Base-by-base conservation (phyloP, 768 basidiomycete genomes). In the Suillus lakei region DNA sequence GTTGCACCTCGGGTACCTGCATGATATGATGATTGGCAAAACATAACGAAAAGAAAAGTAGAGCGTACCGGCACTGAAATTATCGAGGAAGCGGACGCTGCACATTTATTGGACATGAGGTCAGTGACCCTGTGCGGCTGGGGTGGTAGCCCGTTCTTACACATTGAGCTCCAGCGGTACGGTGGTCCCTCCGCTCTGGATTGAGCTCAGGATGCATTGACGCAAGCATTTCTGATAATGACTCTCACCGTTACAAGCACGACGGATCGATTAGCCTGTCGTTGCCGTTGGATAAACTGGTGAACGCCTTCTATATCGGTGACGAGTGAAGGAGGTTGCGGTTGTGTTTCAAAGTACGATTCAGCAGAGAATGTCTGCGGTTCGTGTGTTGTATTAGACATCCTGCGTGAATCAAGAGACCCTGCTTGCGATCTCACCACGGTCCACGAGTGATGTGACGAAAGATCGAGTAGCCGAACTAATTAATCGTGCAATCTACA, bases 141-240 rank as follows among this genome's bases (percentile, higher is more conserved):
- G 53, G 39, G 50, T 41, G 39, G 58, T 43, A 59, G 34, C 58
- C 41, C 58, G 6, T 62, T 83, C 96, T 89, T 85, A 98, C 98
- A 98, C 96, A 74, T 99, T 99, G 83, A 96, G 92, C 83, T 99
- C 98, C 65, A 99, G 81, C 3, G 97, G 97, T 8, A 99, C 97
- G 2, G 96, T 99, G 21, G 98, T 99, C 66, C 98, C 97, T 63
- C 97, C 98, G 76, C 96, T 98, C 98, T 99, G 60, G 48, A 60
- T 66, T 1, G 58, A 71, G 69, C 66, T 72, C 43, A 64, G 60
- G 26, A 41, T 64, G 51, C 36, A 60, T 36, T n/a, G 39, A 63
- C 16, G 26, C 10, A 26, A 59, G 26, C 16, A 28, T 5, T 28
- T 65, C 60, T 13, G 62, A 55, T 56, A 41, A 55, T 26, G 12